Evolutionary conservation across 1,284 basidiomycete species (phyloP).

Genomic region (Microbotryomycetes sp.): DNA sequence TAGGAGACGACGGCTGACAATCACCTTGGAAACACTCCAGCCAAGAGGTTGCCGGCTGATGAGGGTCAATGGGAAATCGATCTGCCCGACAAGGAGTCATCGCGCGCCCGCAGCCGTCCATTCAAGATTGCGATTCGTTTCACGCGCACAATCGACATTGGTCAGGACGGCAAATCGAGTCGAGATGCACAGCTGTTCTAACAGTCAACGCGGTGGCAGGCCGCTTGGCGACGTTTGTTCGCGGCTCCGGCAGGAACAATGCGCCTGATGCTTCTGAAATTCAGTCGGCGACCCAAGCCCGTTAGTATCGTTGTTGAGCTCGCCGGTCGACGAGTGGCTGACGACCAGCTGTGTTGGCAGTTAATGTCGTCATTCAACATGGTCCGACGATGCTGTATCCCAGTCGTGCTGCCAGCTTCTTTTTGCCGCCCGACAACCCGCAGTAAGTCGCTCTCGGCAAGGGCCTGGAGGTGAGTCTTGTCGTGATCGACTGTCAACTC

Average conservation of each 20-base stretch:
- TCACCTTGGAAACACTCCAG: neutral
- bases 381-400: conserved; percentile 6
- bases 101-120: neutral
- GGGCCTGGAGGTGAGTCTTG: conserved; percentile 5
- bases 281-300: conserved; percentile 2
- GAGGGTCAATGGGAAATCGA: conserved; percentile 6
- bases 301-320: neutral
- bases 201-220: no score
- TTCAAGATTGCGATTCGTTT: neutral
- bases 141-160: conserved; percentile 12
- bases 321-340: neutral
- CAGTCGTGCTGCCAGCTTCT: conserved; percentile 6
- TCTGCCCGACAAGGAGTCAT: conserved; percentile 4
- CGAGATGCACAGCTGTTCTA: no score
- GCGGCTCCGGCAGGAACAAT: neutral
- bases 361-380: conserved; percentile 13
- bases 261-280: neutral
- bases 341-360: neutral
- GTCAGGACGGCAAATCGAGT: neutral
- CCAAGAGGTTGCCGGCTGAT: conserved; percentile 5
- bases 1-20: neutral
- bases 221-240: conserved; percentile 2
- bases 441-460: neutral
- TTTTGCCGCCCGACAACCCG: conserved; percentile 8
- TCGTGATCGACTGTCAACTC: no score